phyloP scores from a whole-genome alignment of 2,329 filamentous ascomycete genomes.

The Fusarium goolgardi region DNA sequence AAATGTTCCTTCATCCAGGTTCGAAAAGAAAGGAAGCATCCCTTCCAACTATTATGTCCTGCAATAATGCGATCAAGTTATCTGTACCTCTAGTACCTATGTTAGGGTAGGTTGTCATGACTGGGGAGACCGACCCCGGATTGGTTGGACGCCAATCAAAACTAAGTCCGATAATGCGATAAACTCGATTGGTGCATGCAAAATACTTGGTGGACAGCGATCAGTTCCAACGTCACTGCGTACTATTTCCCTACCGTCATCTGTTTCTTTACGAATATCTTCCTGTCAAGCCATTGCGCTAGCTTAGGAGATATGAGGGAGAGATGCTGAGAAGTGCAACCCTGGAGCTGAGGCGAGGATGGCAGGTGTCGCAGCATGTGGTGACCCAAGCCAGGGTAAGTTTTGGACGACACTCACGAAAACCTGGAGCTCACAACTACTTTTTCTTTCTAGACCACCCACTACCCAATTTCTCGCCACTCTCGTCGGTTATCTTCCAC shows the following conservation, averaged over 20 bases:
- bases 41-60: not conserved
- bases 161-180: constrained; percentile 23
- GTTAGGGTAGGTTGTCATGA: not conserved
- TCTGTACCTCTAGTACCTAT: not conserved
- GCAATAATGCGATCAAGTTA: not conserved
- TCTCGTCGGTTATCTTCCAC: constrained; percentile 21
- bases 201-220: constrained; percentile 19
- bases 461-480: not conserved
- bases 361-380: constrained; percentile 43
- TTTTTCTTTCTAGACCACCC: constrained; percentile 21
- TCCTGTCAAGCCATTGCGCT: not conserved
- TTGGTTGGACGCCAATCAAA: constrained; percentile 18
- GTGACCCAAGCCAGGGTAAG: constrained; percentile 42
- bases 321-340: constrained; percentile 52
- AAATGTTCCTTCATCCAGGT: not conserved
- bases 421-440: constrained; percentile 21
- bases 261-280: not conserved
- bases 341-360: constrained; percentile 49
- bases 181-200: constrained; percentile 46
- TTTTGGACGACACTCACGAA: not conserved
- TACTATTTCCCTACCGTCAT: not conserved
- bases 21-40: not conserved
- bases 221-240: not conserved
- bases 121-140: not conserved
- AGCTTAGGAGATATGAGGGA: constrained; percentile 50